Base-by-base conservation (phyloP, 352 stramenopile species). In the Halophytophthora polymorphica region DNA sequence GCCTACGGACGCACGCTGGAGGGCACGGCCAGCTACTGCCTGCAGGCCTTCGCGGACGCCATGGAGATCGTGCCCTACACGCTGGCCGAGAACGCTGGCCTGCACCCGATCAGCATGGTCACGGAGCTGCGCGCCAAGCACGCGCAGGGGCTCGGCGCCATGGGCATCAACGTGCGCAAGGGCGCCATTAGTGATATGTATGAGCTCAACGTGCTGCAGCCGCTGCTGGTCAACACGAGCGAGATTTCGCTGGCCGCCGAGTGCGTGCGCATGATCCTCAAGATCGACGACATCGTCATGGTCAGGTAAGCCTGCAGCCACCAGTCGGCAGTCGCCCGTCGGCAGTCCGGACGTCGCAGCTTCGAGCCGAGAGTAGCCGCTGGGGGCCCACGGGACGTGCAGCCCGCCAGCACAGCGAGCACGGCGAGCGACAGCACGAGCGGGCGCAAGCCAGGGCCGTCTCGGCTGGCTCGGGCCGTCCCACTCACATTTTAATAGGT, bases 211-310 rank as follows among this genome's bases (percentile, higher is more conserved):
- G 95, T 99, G 50, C 85, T 99, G 50, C 97, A 99, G 82, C 97
- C 97, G 39, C 81, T 99, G 53, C 75, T 99, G 38, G 97, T 99
- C 31, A 98, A 90, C 65, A 97, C 90, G 45, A 98, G 90, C 70
- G 96, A 98, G 52, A 97, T 99, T 63, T 74, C 91, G 53, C 84
- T 99, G 46, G 97, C 97, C 12, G 98, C 97, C 35, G 97, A 99
- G 76, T 99, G 95, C 63, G 96, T 99, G 45, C 88, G 90, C 66
- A 99, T 99, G 96, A 99, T 99, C 68, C 92, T 99, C 77, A 99
- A 99, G 94, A 98, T 99, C 70, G 97, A 99, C 67, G 97, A 99
- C 85, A 96, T 99, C 49, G 95, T 99, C 48, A 96, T 98, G 68
- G 95, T 98, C 45, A 71, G 84, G 73, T 95, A 95, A 90, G 71